phyloP scores from a whole-genome alignment of 2,329 filamentous ascomycete genomes.

The Colletotrichum cuscutae region DNA sequence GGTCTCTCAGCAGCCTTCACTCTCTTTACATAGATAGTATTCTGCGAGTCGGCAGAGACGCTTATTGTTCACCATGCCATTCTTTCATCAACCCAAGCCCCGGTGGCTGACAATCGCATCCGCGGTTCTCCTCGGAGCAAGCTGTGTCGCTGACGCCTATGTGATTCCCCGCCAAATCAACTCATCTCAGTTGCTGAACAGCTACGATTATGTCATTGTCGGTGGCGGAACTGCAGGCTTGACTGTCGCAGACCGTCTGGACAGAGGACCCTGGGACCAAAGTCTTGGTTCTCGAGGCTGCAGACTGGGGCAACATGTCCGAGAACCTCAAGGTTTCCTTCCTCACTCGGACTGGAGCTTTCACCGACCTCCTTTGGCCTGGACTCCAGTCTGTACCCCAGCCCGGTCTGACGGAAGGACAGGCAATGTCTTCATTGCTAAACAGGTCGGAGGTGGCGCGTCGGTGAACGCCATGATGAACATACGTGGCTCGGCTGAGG shows the following conservation, averaged over 20 bases:
- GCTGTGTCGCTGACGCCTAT: slow-evolving; percentile 16
- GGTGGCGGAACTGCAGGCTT: slow-evolving; percentile 47
- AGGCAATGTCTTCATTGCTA: slow-evolving; percentile 14
- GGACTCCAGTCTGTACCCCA: slow-evolving; percentile 22
- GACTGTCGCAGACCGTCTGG: slow-evolving; percentile 46
- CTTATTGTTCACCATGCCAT: slow-evolving; percentile 13
- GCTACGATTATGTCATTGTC: slow-evolving; percentile 44
- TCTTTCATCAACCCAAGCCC: slow-evolving; percentile 26
- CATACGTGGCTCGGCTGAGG: slow-evolving; percentile 33
- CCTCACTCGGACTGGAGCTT: not conserved
- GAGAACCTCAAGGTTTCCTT: slow-evolving; percentile 14
- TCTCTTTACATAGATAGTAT: not conserved
- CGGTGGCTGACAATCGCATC: slow-evolving; percentile 3
- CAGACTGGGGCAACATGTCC: slow-evolving; percentile 27
- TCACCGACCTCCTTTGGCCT: slow-evolving; percentile 1
- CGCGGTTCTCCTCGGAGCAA: slow-evolving; percentile 9
- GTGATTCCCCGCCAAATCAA: slow-evolving; percentile 20
- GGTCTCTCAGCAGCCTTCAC: not conserved
- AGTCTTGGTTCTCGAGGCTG: slow-evolving; percentile 25
- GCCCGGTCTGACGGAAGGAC: slow-evolving; percentile 13
- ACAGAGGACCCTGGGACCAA: slow-evolving; percentile 25
- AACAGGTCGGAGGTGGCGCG: slow-evolving; percentile 33
- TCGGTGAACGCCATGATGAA: slow-evolving; percentile 35
- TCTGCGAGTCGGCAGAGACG: not conserved
- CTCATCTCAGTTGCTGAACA: slow-evolving; percentile 7